Conservation (phyloP, 768 basidiomycete genomes). For the Hortiboletus flavorubellus region DNA sequence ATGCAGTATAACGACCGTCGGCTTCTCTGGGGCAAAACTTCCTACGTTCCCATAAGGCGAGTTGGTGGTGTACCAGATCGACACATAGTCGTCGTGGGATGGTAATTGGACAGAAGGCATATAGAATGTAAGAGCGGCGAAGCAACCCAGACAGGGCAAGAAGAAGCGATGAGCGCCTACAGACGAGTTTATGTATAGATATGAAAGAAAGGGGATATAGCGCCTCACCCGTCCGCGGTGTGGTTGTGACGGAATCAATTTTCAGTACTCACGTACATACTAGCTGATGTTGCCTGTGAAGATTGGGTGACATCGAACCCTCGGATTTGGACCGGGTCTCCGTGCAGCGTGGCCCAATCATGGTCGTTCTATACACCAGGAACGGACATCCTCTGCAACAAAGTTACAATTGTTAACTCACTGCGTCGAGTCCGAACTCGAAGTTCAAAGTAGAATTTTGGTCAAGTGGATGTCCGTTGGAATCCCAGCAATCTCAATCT, state of each 20-base stretch:
- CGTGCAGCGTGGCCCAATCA: not conserved
- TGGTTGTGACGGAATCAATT: slow-evolving; percentile 12
- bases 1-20: slow-evolving; percentile 65
- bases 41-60: slow-evolving; percentile 55
- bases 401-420: not conserved
- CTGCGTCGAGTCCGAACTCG: not conserved
- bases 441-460: not conserved
- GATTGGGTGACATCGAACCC: slow-evolving; percentile 13
- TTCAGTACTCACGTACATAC: slow-evolving; percentile 4
- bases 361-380: not conserved
- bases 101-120: slow-evolving; percentile 73
- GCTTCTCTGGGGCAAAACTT: slow-evolving; percentile 61
- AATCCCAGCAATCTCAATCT: not conserved
- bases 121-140: slow-evolving; percentile 29
- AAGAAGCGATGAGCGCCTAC: slow-evolving; percentile 2
- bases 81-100: slow-evolving; percentile 61
- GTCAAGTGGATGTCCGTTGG: not conserved
- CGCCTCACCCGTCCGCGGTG: slow-evolving; percentile 4
- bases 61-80: slow-evolving; percentile 72
- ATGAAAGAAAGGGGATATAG: slow-evolving; percentile 8
- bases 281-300: slow-evolving; percentile 24
- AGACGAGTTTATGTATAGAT: slow-evolving; percentile 18
- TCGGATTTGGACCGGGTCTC: not conserved
- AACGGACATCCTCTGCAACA: not conserved
- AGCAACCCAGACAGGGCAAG: slow-evolving; percentile 1